Evolutionary conservation across 2,329 filamentous ascomycete species (phyloP), one percentile per base, ranked within the genome.

Genomic region (Monosporascus sp.): DNA sequence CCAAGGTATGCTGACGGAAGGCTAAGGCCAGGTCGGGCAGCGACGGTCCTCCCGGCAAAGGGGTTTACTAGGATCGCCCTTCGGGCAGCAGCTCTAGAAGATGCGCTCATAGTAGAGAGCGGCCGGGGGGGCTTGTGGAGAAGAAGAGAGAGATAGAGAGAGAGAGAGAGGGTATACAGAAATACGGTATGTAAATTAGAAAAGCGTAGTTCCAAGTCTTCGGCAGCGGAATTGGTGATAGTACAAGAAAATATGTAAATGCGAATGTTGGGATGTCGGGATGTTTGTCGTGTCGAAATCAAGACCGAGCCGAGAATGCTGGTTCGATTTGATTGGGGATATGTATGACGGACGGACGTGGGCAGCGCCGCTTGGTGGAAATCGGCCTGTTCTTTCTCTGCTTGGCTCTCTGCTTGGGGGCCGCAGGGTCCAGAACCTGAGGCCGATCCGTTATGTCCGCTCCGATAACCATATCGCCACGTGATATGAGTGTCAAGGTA

Each of bases 1-100:
- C 71, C 70, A 44, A 82, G 68, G 43, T 75, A 69, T 50, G 75
- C 68, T 28, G 79, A 72, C 51, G 76, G 70, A 51, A 79, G 68
- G 53, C 75, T 72, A 54, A 78, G 67, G 47, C 75, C 72, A 37
- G 78, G 75, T 57, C 72, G 66, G 43, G 72, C 67, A 44, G 81
- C 65, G 7, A 46, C 14, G 51, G 70, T 68, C 58, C 77, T 74
- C 58, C 76, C 79, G 75, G 63, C 51, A 55, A 83, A 75, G 59
- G 78, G 76, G 72, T 78, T 80, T 60, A 78, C 72, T 63, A 76
- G 70, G 58, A 77, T 72, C 55, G 78, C 79, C 73, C 79, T 73
- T 55, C 78, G 78, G 70, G 79, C 80, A 64, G 80, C 74, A 64
- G 80, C 74, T 65, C 69, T 76, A 56, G 80, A 73, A 48, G 80